Percentiles rank a stretch among this genome's conserved stretches.
Conservation (phyloP, 2,329 filamentous ascomycete genomes). For the Davidsoniella neocaledoniae region DNA sequence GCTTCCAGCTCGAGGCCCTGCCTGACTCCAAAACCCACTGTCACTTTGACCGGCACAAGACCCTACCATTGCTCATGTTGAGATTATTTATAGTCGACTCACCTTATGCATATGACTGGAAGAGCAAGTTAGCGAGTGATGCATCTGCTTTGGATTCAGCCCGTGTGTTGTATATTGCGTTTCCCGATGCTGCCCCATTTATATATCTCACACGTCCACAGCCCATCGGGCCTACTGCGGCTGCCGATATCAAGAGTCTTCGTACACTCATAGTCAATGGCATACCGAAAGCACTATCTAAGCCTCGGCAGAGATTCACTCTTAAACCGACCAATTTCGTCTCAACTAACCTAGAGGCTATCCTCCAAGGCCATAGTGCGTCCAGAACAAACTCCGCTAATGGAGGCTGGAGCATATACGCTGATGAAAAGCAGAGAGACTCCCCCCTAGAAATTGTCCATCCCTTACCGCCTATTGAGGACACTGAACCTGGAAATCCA, state of each 20-base stretch:
- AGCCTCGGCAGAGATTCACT: constrained; percentile 53
- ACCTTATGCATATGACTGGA: constrained; percentile 37
- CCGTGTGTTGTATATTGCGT: constrained; percentile 62
- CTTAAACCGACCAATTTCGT: constrained; percentile 51
- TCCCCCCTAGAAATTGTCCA: constrained; percentile 38
- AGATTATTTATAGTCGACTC: constrained; percentile 67
- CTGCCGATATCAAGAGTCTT: constrained; percentile 43
- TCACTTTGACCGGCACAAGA: constrained; percentile 54
- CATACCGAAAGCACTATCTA: constrained; percentile 66
- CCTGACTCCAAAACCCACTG: constrained; percentile 75
- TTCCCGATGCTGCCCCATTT: constrained; percentile 63
- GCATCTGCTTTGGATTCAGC: constrained; percentile 24
- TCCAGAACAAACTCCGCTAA: constrained; percentile 54
- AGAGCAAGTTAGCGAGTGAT: background rate
- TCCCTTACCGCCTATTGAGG: constrained; percentile 25
- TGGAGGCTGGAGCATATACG: constrained; percentile 68
- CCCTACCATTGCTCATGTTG: constrained; percentile 54
- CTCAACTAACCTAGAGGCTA: constrained; percentile 52
- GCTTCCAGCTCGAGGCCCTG: constrained; percentile 56
- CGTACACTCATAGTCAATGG: constrained; percentile 58
- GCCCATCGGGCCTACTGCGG: constrained; percentile 23
- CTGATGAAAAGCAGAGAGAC: constrained; percentile 39
- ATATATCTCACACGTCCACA: constrained; percentile 48
- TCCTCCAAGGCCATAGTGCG: constrained; percentile 52
- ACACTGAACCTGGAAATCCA: background rate